Base-by-base conservation (phyloP, 352 stramenopile genomes). In the Pythium rhizo-oryzae region DNA sequence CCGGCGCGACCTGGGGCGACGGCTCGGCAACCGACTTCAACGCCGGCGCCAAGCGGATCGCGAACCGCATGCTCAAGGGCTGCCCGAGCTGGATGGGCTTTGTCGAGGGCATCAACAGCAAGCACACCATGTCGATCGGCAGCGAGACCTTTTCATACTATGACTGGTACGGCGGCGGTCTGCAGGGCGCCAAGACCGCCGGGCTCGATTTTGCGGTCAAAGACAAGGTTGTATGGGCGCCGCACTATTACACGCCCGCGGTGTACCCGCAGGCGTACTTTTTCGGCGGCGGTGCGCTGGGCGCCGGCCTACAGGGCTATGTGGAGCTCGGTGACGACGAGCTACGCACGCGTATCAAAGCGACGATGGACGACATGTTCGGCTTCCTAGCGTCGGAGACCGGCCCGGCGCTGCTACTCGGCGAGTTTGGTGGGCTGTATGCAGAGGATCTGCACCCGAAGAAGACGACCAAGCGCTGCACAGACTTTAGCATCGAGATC, bases 191-290 rank as follows among this genome's bases (percentile, higher is more conserved):
- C 16, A 67, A 71, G 13, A 70, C 77, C 25, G 71, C 79, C 25
- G 69, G 73, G 0, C 53, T 90, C n/a, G 78, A 82, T 8, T 85
- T 92, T 60, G 70, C 61, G 15, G 68, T 78, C 8, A 44, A 69
- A 8, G 73, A 90, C 61, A 94, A 94, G 59, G 69, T 94, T n/a
- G 85, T 94, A 8, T 94, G 85, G 53, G 85, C 84, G 4, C 85
- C 85, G 43, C 85, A 94, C 70, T 94, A 90, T 62, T 87, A 89
- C 70, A 90, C 81, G 2, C 81, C 85, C 0, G 79, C 80, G 1
- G 82, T 89, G 60, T 90, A 81, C 24, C 82, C 82, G 0, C 76
- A 90, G 60, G 23, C 63, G 16, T 92, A 92, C 44, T 81, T 92
- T 23, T 91, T 83, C 46, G 69, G 79, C 25, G 78, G 75, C 1